A percentile compares a stretch with the other conserved stretches of the same genome.
Evolutionary conservation across 2,329 filamentous ascomycete genomes (phyloP).

Genomic region (Gyromitra esculenta): DNA sequence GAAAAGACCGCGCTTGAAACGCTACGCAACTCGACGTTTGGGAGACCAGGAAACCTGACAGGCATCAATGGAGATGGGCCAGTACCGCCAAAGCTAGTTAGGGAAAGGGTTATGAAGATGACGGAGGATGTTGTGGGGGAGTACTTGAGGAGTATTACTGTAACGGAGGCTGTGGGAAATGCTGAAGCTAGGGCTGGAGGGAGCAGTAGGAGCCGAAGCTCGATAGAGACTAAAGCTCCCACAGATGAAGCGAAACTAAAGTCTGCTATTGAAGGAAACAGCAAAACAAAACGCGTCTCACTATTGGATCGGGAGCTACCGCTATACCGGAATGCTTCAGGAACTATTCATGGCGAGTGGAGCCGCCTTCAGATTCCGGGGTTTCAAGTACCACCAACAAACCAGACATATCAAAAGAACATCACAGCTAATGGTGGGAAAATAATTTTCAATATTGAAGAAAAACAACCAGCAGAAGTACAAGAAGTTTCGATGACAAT

Average conservation of each 20-base stretch:
- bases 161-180: conserved; percentile 1
- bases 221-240: conserved; percentile 19
- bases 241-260: background rate
- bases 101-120: conserved; percentile 53
- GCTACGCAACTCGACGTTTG: conserved; percentile 57
- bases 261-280: conserved; percentile 2
- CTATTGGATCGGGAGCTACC: conserved; percentile 14
- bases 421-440: conserved; percentile 55
- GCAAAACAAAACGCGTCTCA: conserved; percentile 9
- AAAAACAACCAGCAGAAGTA: conserved; percentile 54
- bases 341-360: conserved; percentile 54
- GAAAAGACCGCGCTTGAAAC: conserved; percentile 55
- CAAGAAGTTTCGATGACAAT: conserved; percentile 56
- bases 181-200: conserved; percentile 29
- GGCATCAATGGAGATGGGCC: conserved; percentile 52
- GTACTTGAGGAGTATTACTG: conserved; percentile 32
- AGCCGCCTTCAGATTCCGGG: conserved; percentile 45
- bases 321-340: conserved; percentile 53
- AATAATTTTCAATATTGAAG: conserved; percentile 56
- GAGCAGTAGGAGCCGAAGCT: conserved; percentile 44
- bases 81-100: conserved; percentile 53
- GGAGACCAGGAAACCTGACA: conserved; percentile 57
- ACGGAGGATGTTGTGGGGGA: conserved; percentile 52
- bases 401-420: conserved; percentile 56
- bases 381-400: conserved; percentile 49